Percentiles rank a stretch among this genome's conserved stretches.
These are phyloP conservation scores for Amyloporia xantha DNA, from an alignment of 768 basidiomycete species.

Conservation along the genomic window DNA sequence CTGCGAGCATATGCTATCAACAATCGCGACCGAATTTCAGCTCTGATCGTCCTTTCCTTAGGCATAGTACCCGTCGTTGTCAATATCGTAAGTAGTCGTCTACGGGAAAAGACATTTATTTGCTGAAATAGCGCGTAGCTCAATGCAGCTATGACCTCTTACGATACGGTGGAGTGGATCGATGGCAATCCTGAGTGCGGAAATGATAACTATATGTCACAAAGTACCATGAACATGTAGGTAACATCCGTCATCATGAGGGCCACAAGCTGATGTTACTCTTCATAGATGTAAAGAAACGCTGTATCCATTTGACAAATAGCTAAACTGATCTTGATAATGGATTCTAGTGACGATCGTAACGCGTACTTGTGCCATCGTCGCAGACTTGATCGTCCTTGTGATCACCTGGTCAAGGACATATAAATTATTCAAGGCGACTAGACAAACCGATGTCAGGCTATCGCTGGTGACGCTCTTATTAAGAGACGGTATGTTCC, in stretches of 20 bases:
- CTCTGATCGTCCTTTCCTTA: not conserved
- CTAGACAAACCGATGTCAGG: not conserved
- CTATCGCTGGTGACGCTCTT: slow-evolving; percentile 1
- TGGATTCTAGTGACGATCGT: not conserved
- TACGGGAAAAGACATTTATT: too few relatives aligned
- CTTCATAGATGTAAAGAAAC: not conserved
- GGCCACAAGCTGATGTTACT: not conserved
- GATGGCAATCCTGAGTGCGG: not conserved
- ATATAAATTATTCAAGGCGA: not conserved
- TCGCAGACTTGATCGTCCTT: slow-evolving; percentile 2
- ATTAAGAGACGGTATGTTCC: slow-evolving; percentile 1
- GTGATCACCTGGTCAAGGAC: slow-evolving; percentile 5
- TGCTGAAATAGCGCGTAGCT: not conserved
- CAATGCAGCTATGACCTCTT: not conserved
- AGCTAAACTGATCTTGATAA: not conserved
- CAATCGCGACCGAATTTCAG: not conserved
- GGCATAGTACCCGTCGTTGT: not conserved
- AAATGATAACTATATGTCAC: not conserved
- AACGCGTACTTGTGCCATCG: not conserved
- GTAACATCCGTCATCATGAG: not conserved
- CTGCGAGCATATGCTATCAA: not conserved
- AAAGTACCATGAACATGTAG: not conserved
- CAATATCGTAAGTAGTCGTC: not conserved
- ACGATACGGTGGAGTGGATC: not conserved
- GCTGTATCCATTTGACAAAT: too few relatives aligned